Evolutionary conservation across 2,329 filamentous ascomycete genomes (phyloP), one percentile per base, ranked within the genome.

Genomic region (Metarhizium album): DNA sequence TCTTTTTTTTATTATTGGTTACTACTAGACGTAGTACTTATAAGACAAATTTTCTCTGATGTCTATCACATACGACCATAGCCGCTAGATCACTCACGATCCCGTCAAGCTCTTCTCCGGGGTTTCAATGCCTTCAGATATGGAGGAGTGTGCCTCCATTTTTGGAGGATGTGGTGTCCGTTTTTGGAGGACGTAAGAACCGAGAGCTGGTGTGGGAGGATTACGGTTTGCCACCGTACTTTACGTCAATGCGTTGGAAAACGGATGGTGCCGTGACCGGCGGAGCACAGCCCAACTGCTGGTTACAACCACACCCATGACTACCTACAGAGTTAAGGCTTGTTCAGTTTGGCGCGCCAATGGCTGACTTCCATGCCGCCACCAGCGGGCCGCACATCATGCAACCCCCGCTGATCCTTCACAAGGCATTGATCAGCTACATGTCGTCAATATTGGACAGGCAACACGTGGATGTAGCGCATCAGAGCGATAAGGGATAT

Each of bases 21-120:
- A n/a, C n/a, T n/a, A n/a, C n/a, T n/a, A n/a, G n/a, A n/a, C n/a
- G n/a, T n/a, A n/a, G n/a, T n/a, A n/a, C n/a, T n/a, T n/a, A n/a
- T n/a, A n/a, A n/a, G n/a, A n/a, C n/a, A n/a, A n/a, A n/a, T n/a
- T n/a, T n/a, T n/a, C n/a, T n/a, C n/a, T n/a, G n/a, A n/a, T n/a
- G n/a, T 8, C 27, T 29, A 8, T 6, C 6, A 29, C 6, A 29
- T 29, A 29, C 27, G 27, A 29, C 27, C 6, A 29, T 29, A 11
- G 27, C 27, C 27, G 27, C 11, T 29, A 29, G 27, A 29, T 8
- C 7, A 2, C 11, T 29, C 27, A 29, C 7, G 27, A 29, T 29
- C 27, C 48, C 48, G 48, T 43, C 48, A 40, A 50, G 31, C 27
- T 42, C 48, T 50, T 46, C 23, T 23, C 18, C 23, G 31, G 24